Base-by-base conservation (phyloP, 116 monocot species). In the Cymodocea nodosa region DNA sequence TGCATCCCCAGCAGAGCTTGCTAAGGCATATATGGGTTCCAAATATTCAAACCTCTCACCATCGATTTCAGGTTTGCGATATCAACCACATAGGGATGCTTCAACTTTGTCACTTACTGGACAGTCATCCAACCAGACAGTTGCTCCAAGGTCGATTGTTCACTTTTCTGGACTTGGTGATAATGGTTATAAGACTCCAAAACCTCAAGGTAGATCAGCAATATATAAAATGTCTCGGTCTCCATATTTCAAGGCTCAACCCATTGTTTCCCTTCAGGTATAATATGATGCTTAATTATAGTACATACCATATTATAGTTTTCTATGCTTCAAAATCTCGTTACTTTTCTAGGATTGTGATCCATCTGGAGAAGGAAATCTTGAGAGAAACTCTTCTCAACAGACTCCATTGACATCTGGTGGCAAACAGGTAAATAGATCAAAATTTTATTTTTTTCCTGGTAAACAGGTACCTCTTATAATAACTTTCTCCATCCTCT, bases 1-100 rank as follows among this genome's bases (percentile, higher is more conserved):
- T 77, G 77, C 81, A 71, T 88, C 85, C 50, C 93, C 93, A 66
- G 77, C 81, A 53, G 88, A 93, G 70, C 75, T 93, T 79, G 93
- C 93, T 39, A 93, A 87, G 74, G 79, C 83, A 36, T 93, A 83
- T 68, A 88, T 93, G 88, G 83, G 75, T 59, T 83, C 79, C 35
- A 79, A 75, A 59, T 69, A 76, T 56, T 74, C 71, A 52, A 84
- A 76, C 78, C 39, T 71, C 22, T 67, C 78, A 52, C 48, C 73
- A 67, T 76, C 80, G 37, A 39, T 66, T 60, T 25, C 69, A 37
- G 24, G 59, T n/a, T 56, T 56, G n/a, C 40, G 14, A 14, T 64
- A 52, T 64, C 50, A 23, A 35, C 15, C 64, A 35, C 11, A 49
- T 23, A n/a, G 56, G 48, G 63, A 64, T 2, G 8, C 18, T 17